Evolutionary conservation across 2,329 filamentous ascomycete genomes (phyloP), one percentile per base, ranked within the genome.

Genomic region (Leptographium flavum): DNA sequence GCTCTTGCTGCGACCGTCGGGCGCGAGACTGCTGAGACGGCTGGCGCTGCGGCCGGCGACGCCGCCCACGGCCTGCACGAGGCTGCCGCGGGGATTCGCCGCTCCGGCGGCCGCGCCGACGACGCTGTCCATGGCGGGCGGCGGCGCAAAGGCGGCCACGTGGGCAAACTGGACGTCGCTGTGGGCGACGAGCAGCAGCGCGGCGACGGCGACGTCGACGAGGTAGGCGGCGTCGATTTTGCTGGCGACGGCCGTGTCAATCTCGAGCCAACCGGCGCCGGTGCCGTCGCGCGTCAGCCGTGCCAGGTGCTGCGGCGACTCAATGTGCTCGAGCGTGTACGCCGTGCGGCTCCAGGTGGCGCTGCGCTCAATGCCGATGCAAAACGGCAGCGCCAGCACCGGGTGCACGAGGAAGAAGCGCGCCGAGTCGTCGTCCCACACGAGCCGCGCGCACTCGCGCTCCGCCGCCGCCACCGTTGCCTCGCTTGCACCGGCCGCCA

Each of bases 371-470:
- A 80, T 64, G 1, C 72, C 70, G 31, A 81, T 65, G 57, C 73
- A 71, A 56, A 81, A 81, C 1, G 77, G 77, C 36, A 73, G 71
- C n/a, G 73, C 71, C 17, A 81, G 66, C 0, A 75, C 72, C 2
- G 75, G 75, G 56, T 81, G 77, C 25, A 73, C 74, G n/a, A 81
- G 65, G 57, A 75, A 81, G 58, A 79, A 71, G 53, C 64, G 71
- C 6, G 62, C 59, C 46, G 65, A 70, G 55, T 81, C 77, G 27
- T 74, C 71, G 55, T 81, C 77, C 74, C 80, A 87, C n/a, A 83
- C 75, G 2, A 88, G 71, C 3, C 79, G 71, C 22, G 77, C 83
- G 53, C 76, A 79, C 61, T 87, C 81, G 28, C 73, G 70, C 57
- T 83, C 76, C 0, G 81, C 81, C 30, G 79, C 73, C 47, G 69